Conservation (phyloP, 2,329 filamentous ascomycete genomes). For the Curvularia eragrostidis region DNA sequence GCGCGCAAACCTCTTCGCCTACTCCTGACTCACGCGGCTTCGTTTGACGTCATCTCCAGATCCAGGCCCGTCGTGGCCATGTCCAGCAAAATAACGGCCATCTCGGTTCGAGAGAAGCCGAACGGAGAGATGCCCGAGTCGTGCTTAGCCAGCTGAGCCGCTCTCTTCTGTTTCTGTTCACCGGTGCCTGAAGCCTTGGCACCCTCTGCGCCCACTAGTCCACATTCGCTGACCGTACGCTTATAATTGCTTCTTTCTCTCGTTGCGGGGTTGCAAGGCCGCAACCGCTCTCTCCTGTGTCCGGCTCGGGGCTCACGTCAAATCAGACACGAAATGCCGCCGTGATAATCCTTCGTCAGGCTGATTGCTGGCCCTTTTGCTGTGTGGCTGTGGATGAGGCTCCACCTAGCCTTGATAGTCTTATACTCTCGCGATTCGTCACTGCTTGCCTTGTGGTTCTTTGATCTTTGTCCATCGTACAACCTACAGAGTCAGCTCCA, state of each 20-base stretch:
- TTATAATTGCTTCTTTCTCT: conserved; percentile 1
- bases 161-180: conserved; percentile 11
- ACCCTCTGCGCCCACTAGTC: not conserved
- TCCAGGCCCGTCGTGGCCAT: not conserved
- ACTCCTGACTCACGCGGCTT: not conserved
- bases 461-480: not conserved
- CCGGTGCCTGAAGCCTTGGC: conserved; percentile 23
- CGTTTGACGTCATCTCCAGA: conserved; percentile 9
- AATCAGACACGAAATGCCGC: not conserved
- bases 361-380: conserved; percentile 2
- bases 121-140: not conserved
- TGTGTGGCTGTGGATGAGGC: not conserved
- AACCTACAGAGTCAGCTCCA: not conserved
- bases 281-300: not conserved
- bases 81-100: not conserved
- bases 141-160: conserved; percentile 3
- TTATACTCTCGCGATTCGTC: not conserved
- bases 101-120: not conserved
- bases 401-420: not conserved
- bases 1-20: conserved; percentile 2
- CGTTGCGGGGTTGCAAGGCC: conserved; percentile 3
- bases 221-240: conserved; percentile 9
- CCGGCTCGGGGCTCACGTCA: not conserved
- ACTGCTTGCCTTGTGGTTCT: not conserved
- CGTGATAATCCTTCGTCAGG: not conserved